Conservation (phyloP, 306 rosid species). For the Potentilla sterilis region DNA sequence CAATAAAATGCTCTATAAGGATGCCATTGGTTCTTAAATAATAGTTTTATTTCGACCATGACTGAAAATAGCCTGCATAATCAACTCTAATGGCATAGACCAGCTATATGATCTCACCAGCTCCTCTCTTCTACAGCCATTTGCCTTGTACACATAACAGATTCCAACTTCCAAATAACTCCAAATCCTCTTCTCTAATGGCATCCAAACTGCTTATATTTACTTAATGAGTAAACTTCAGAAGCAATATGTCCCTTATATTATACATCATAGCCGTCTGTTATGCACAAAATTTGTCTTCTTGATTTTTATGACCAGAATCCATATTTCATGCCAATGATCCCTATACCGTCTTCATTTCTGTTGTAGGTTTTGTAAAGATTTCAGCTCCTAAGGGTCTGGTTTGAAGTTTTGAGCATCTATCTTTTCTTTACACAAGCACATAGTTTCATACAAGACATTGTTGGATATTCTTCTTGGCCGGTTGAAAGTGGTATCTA, state of each 20-base stretch:
- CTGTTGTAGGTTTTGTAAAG: background rate
- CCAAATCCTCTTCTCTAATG: background rate
- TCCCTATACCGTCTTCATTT: background rate
- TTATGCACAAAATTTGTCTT: background rate
- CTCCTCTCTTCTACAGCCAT: background rate
- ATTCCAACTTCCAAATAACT: conserved; percentile 7
- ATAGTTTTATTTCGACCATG: background rate
- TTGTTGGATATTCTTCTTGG: background rate
- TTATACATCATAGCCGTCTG: conserved; percentile 4
- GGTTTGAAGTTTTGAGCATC: background rate
- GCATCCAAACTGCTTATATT: background rate
- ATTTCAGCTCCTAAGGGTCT: background rate
- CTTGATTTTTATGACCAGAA: background rate
- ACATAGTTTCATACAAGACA: background rate
- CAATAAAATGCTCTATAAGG: background rate
- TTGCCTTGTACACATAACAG: conserved; percentile 2
- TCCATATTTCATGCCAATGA: background rate
- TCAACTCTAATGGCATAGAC: background rate
- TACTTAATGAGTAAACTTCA: background rate
- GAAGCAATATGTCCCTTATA: too few species aligned
- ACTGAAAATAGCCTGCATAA: conserved; percentile 9
- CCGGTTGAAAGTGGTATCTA: background rate
- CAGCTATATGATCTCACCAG: background rate
- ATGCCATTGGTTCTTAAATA: conserved; percentile 1
- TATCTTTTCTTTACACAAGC: background rate